A percentile compares a stretch with the other conserved stretches of the same genome.
These are phyloP conservation scores for Diaporthe australafricana DNA, from an alignment of 2,329 filamentous ascomycete species.

Conservation along the genomic window DNA sequence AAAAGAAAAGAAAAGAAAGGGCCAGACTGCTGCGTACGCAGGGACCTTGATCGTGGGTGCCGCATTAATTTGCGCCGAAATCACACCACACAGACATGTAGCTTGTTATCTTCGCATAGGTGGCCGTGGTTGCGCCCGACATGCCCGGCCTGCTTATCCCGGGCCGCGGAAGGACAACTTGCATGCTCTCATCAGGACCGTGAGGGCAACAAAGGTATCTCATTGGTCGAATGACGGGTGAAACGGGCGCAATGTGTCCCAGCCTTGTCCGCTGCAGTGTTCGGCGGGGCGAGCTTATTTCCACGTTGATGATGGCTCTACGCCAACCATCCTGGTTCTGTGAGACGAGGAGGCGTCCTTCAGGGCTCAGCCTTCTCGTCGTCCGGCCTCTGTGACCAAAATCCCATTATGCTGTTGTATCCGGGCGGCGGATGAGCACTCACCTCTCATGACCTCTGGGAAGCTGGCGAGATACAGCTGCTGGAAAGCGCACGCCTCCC, in stretches of 20 bases:
- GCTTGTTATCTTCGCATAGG: neutral
- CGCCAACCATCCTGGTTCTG: slow-evolving; percentile 39
- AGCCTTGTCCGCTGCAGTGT: slow-evolving; percentile 38
- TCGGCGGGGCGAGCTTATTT: slow-evolving; percentile 36
- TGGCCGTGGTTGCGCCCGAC: slow-evolving; percentile 3
- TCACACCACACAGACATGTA: neutral
- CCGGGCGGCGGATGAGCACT: slow-evolving; percentile 43
- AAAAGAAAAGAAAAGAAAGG: neutral
- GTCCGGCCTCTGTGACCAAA: neutral
- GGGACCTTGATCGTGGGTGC: neutral
- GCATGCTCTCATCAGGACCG: slow-evolving; percentile 38
- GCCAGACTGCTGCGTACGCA: slow-evolving; percentile 17
- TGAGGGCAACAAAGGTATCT: neutral
- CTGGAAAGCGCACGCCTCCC: neutral
- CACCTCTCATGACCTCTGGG: slow-evolving; percentile 26
- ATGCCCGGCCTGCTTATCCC: neutral
- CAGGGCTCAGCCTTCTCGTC: slow-evolving; percentile 41
- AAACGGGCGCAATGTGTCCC: slow-evolving; percentile 32
- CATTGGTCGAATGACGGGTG: slow-evolving; percentile 41
- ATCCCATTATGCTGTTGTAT: slow-evolving; percentile 45
- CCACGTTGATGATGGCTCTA: slow-evolving; percentile 31
- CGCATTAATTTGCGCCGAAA: neutral
- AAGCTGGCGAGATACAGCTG: neutral
- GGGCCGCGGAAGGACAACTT: slow-evolving; percentile 15
- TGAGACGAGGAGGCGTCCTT: slow-evolving; percentile 3